A percentile compares a stretch with the other conserved stretches of the same genome.
Conservation (phyloP, 768 basidiomycete genomes). For the Coprinopsis sp. region DNA sequence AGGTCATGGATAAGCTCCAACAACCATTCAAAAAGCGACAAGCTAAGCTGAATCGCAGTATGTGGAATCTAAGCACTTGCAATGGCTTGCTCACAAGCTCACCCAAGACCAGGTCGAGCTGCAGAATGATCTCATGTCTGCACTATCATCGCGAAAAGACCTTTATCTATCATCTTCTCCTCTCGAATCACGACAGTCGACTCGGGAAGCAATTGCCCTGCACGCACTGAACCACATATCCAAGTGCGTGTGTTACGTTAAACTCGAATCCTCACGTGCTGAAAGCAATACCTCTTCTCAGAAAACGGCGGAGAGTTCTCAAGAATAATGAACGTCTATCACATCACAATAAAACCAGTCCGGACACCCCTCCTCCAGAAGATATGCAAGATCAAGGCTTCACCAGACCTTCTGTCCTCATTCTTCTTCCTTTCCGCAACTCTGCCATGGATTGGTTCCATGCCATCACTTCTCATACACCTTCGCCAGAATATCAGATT, state of each 20-base stretch:
- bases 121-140: constrained; percentile 65
- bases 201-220: constrained; percentile 67
- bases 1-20: constrained; percentile 58
- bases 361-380: constrained; percentile 52
- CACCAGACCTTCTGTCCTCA: constrained; percentile 89
- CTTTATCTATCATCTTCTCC: constrained; percentile 65
- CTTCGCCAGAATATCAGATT: constrained; percentile 69
- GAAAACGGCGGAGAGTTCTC: constrained; percentile 84
- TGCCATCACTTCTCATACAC: constrained; percentile 73
- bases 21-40: constrained; percentile 52
- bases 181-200: constrained; percentile 56
- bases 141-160: constrained; percentile 67
- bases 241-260: constrained; percentile 48
- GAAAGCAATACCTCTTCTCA: constrained; percentile 27
- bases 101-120: constrained; percentile 44
- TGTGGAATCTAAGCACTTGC: constrained; percentile 1
- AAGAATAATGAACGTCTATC: constrained; percentile 95
- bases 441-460: constrained; percentile 79
- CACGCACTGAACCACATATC: constrained; percentile 87
- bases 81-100: constrained; percentile 1
- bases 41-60: constrained; percentile 51
- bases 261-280: background rate
- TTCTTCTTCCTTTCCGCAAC: constrained; percentile 92
- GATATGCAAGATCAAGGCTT: constrained; percentile 96
- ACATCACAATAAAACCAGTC: constrained; percentile 54